Percentiles rank a stretch among this genome's conserved stretches.
These are phyloP conservation scores for Pseudogymnoascus sp. DNA, from an alignment of 2,329 filamentous ascomycete species.

Conservation along the genomic window DNA sequence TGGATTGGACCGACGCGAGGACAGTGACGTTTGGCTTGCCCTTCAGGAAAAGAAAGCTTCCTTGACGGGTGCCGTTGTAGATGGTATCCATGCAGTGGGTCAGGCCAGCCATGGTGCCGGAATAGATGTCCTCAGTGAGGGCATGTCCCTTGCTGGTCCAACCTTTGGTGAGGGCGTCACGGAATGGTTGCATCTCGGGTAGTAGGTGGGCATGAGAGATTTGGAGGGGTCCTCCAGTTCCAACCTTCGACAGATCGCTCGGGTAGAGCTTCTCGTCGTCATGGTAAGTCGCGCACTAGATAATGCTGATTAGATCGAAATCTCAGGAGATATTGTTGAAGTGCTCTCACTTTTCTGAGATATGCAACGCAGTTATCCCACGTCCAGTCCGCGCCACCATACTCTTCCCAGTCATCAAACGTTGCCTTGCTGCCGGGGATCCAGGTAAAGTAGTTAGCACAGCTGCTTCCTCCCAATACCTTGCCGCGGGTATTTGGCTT, in stretches of 20 bases:
- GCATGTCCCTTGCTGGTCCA: slow-evolving; percentile 46
- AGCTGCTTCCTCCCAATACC: slow-evolving; percentile 41
- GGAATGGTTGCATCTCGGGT: slow-evolving; percentile 44
- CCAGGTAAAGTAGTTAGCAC: slow-evolving; percentile 61
- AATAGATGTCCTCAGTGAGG: slow-evolving; percentile 48
- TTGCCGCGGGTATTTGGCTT: slow-evolving; percentile 49
- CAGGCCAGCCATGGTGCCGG: slow-evolving; percentile 48
- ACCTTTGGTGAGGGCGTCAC: slow-evolving; percentile 41
- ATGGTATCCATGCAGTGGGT: slow-evolving; percentile 48
- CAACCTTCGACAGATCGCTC: slow-evolving; percentile 40
- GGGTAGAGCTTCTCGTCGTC: slow-evolving; percentile 43
- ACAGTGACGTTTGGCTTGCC: slow-evolving; percentile 50
- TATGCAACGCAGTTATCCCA: slow-evolving; percentile 46
- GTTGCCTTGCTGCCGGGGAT: slow-evolving; percentile 50
- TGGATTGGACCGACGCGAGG: slow-evolving; percentile 40
- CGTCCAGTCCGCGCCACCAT: slow-evolving; percentile 44
- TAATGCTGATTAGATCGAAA: slow-evolving; percentile 13
- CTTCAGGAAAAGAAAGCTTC: slow-evolving; percentile 42
- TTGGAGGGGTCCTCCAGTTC: slow-evolving; percentile 43
- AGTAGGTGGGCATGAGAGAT: slow-evolving; percentile 49
- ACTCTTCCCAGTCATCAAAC: slow-evolving; percentile 44
- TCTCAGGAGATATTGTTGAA: background rate
- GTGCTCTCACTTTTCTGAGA: slow-evolving; percentile 37
- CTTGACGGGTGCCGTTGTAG: slow-evolving; percentile 49
- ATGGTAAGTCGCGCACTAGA: slow-evolving; percentile 43